phyloP scores from a whole-genome alignment of 495 filamentous ascomycete genomes.

The Podospora anserina region DNA sequence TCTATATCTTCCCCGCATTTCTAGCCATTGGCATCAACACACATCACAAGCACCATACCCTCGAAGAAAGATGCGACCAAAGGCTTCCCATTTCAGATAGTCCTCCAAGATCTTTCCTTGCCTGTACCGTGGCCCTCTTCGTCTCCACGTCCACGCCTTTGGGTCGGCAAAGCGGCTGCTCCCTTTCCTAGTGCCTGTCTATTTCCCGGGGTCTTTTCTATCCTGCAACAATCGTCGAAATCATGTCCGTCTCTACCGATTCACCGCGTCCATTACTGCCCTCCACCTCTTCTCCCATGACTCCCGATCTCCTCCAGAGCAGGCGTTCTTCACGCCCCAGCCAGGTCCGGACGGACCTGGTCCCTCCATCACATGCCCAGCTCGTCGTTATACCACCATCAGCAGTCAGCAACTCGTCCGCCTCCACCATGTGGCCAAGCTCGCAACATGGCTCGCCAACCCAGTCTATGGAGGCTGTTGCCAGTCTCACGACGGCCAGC shows the following conservation, averaged over 20 bases:
- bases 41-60: conserved; percentile 14
- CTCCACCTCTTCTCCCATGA: conserved; percentile 35
- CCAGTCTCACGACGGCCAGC: conserved; percentile 38
- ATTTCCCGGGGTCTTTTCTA: neutral
- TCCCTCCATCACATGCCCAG: conserved; percentile 34
- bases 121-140: conserved; percentile 12
- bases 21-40: conserved; percentile 9
- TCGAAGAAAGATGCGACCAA: conserved; percentile 30
- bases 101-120: conserved; percentile 16
- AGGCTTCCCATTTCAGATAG: conserved; percentile 25
- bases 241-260: conserved; percentile 26
- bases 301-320: conserved; percentile 32
- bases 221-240: conserved; percentile 5
- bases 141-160: neutral
- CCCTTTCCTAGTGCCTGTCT: conserved; percentile 7
- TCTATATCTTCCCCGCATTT: conserved; percentile 30
- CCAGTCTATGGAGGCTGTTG: conserved; percentile 38
- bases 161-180: neutral
- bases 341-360: conserved; percentile 40
- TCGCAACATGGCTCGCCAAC: conserved; percentile 44
- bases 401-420: conserved; percentile 45
- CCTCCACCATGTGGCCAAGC: conserved; percentile 40
- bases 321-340: conserved; percentile 37
- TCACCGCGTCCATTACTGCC: conserved; percentile 12
- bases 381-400: conserved; percentile 36